Base-by-base conservation (phyloP, 306 rosid genomes). In the Clitoria ternatea region DNA sequence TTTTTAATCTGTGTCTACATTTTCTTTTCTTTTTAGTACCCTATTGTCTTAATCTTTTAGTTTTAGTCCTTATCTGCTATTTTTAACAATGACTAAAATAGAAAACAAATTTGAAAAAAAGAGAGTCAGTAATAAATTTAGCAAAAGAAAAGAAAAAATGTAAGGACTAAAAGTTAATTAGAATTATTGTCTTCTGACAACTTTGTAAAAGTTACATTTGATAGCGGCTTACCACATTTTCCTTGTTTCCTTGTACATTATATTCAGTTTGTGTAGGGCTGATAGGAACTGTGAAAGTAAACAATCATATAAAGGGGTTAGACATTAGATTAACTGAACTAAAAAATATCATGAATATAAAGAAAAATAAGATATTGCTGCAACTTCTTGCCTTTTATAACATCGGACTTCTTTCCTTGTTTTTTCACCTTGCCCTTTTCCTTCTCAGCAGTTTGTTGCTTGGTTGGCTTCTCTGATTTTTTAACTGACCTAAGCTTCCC, bases 171-270 rank as follows among this genome's bases (percentile, higher is more conserved):
- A n/a, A n/a, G n/a, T n/a, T n/a, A n/a, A n/a, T n/a, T n/a, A n/a
- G n/a, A n/a, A n/a, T n/a, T n/a, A n/a, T n/a, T n/a, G n/a, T n/a
- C n/a, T n/a, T n/a, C n/a, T n/a, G 26, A n/a, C 19, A 55, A n/a
- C 47, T 14, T 43, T 50, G 7, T 12, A 30, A 15, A 53, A 32
- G 2, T n/a, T 42, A n/a, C 29, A 70, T 23, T 14, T 37, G 26
- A 14, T 36, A 13, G 40, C 17, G 29, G 52, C 69, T 74, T 79
- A 85, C 96, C 96, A 82, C 72, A 59, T 90, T 90, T 80, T 90
- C 94, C 87, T 90, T 90, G 85, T 86, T 74, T 67, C 73, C 88
- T 40, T 32, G 70, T 12, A 61, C 69, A 44, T 61, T 67, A 26
- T 73, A 80, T 71, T 75, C 85, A 33, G 84, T 60, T 30, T 12